Percentiles rank a stretch among this genome's conserved stretches.
Conservation (phyloP, 2,329 filamentous ascomycete species). For the Juglanconis sp. region DNA sequence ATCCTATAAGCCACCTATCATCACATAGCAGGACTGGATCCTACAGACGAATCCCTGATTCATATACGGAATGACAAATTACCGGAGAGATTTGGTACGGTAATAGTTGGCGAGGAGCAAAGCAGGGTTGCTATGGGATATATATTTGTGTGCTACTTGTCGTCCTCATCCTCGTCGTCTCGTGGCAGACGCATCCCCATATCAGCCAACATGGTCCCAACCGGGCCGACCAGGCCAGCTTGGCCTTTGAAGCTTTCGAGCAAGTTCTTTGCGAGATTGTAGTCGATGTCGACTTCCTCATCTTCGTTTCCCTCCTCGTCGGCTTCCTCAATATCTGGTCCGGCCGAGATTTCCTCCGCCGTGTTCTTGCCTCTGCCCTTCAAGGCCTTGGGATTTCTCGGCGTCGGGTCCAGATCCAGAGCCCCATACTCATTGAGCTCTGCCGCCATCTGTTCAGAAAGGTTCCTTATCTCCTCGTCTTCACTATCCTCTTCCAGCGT, state of each 20-base stretch:
- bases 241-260: constrained; percentile 92
- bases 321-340: constrained; percentile 28
- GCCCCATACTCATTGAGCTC: constrained; percentile 70
- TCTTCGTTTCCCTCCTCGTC: constrained; percentile 50
- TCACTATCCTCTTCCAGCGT: constrained; percentile 40
- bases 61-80: too few species aligned
- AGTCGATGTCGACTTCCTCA: constrained; percentile 72
- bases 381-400: constrained; percentile 29
- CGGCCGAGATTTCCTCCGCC: constrained; percentile 1
- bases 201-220: constrained; percentile 80
- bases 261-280: constrained; percentile 85
- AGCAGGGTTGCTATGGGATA: not conserved
- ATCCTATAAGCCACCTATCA: too few species aligned
- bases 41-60: too few species aligned
- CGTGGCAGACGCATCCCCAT: constrained; percentile 80
- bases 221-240: constrained; percentile 78
- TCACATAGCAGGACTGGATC: too few species aligned
- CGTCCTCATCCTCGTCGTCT: constrained; percentile 50
- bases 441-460: constrained; percentile 68
- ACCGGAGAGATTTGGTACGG: too few species aligned
- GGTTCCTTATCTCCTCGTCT: constrained; percentile 58
- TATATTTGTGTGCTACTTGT: constrained; percentile 2
- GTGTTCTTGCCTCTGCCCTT: constrained; percentile 21
- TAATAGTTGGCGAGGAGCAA: too few species aligned
- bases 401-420: constrained; percentile 48